A percentile compares a stretch with the other conserved stretches of the same genome.
These are phyloP conservation scores for Brassica incana DNA, from an alignment of 345 rosid species.

Conservation along the genomic window DNA sequence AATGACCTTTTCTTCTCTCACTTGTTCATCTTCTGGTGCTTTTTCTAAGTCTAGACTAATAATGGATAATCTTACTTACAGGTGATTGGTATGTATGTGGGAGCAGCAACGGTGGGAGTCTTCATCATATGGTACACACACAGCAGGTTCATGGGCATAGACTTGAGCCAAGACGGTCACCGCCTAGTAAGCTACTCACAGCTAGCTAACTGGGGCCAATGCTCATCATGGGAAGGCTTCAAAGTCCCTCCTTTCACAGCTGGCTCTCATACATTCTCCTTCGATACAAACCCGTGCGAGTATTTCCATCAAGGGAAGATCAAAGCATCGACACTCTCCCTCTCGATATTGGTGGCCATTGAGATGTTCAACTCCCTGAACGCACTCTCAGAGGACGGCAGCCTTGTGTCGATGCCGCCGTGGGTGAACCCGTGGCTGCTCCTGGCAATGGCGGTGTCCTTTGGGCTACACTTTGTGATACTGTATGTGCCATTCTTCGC, in stretches of 20 bases:
- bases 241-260: slow-evolving; percentile 74
- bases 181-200: slow-evolving; percentile 80
- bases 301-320: slow-evolving; percentile 43
- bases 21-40: background rate
- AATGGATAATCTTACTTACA: slow-evolving; percentile 22
- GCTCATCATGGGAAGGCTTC: slow-evolving; percentile 73
- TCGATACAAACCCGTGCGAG: slow-evolving; percentile 74
- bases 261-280: slow-evolving; percentile 54
- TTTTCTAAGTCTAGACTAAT: background rate
- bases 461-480: slow-evolving; percentile 80
- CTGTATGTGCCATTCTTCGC: slow-evolving; percentile 87
- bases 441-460: slow-evolving; percentile 86
- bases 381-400: slow-evolving; percentile 87
- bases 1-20: background rate
- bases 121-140: slow-evolving; percentile 90
- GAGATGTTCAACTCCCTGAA: slow-evolving; percentile 98
- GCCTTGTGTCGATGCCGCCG: slow-evolving; percentile 89
- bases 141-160: slow-evolving; percentile 67
- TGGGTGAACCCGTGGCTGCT: slow-evolving; percentile 75
- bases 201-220: slow-evolving; percentile 81
- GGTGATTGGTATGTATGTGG: slow-evolving; percentile 93
- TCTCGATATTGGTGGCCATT: slow-evolving; percentile 59
- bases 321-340: no score
- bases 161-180: slow-evolving; percentile 91
- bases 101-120: slow-evolving; percentile 87